Evolutionary conservation across 441 rosid species (phyloP), one percentile per base, ranked within the genome.

Genomic region (Biscutella laevigata): DNA sequence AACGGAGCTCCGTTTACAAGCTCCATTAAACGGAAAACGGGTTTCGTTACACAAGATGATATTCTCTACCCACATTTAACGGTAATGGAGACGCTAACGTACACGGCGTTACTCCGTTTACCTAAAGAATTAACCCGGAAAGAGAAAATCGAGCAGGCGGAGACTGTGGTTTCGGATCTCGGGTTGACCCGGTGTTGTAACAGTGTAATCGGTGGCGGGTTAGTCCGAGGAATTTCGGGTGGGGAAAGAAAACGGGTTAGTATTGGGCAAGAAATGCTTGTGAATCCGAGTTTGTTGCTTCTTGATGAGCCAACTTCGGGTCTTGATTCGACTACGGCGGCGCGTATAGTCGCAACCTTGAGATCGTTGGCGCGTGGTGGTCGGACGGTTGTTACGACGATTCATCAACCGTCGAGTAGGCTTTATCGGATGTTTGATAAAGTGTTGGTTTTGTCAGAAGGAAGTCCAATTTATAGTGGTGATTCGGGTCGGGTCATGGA

Each of bases 261-360:
- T 70, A 78, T 88, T 24, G 96, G 96, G n/a, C 85, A 73, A 28
- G 96, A 88, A 75, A 79, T 84, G 89, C 60, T 88, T 52, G 91
- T 88, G 44, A 85, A 88, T 59, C 96, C 96, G 27, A 81, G 95
- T 67, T 75, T 85, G 70, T 53, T 88, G 47, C 53, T 88, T 61
- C 81, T 88, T 5, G 96, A 85, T 11, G 96, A 88, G 67, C 96
- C 96, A 15, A 88, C 96, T 16, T 88, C 92, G 0, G 96, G 96
- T 16, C 87, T 88, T 25, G 96, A 88, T 62, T 88, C 96, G 0
- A 85, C 95, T 34, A 83, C 86, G 0, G 95, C 96, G 7, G 86
- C 75, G 60, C 75, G 92, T 26, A 81, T 88, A 1, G 71, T 88
- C 20, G 77, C 71, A 25, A 78, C 81, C 12, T 59, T 85, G 49